Conservation (phyloP, 2,329 filamentous ascomycete genomes). For the Verticillium zaregamsianum region DNA sequence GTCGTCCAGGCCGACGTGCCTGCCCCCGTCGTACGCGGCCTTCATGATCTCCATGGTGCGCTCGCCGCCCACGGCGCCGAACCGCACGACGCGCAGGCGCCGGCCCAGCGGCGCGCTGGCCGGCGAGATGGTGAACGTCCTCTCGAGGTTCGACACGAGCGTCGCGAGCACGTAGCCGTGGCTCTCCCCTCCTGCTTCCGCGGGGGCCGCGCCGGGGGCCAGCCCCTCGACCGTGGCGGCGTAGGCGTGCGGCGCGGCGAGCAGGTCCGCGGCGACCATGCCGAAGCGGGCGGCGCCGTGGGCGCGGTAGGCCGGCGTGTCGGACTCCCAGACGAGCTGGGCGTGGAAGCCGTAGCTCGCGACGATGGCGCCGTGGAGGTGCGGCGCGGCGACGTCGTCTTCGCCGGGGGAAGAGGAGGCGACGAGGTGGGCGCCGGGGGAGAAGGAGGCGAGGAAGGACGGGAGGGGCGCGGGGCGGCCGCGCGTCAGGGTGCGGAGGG, state of each 20-base stretch:
- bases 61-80: conserved; percentile 61
- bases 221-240: conserved; percentile 20
- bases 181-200: conserved; percentile 21
- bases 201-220: neutral
- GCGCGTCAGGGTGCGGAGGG: conserved; percentile 54
- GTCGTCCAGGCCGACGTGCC: conserved; percentile 49
- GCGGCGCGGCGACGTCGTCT: conserved; percentile 16
- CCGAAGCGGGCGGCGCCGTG: conserved; percentile 76
- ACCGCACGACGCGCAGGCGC: conserved; percentile 67
- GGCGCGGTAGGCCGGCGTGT: conserved; percentile 74
- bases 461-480: conserved; percentile 54
- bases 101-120: conserved; percentile 66
- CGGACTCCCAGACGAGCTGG: conserved; percentile 83
- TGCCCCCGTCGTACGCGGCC: conserved; percentile 53
- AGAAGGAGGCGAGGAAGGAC: conserved; percentile 58
- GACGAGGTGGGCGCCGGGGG: conserved; percentile 49
- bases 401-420: conserved; percentile 49
- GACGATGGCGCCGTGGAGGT: conserved; percentile 73
- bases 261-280: conserved; percentile 74
- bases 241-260: conserved; percentile 53
- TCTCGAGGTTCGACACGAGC: conserved; percentile 76
- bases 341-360: conserved; percentile 89
- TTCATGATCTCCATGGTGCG: conserved; percentile 75
- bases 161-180: conserved; percentile 77
- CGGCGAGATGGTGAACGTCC: conserved; percentile 78